Conservation (phyloP, 768 basidiomycete species). For the Russula abietina region DNA sequence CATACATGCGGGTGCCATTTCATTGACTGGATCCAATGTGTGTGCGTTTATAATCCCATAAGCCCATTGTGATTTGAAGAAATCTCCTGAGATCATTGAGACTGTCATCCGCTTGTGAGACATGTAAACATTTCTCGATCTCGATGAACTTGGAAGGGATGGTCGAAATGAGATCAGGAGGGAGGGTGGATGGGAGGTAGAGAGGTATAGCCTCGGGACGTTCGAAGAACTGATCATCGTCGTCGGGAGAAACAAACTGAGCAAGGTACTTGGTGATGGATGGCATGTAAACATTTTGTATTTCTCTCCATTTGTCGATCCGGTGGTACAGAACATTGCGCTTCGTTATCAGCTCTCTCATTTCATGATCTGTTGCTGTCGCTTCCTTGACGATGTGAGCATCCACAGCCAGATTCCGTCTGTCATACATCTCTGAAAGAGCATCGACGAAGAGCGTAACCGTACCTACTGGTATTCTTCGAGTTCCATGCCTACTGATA, state of each 20-base stretch:
- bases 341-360: not conserved
- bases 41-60: not conserved
- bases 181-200: not conserved
- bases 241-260: not conserved
- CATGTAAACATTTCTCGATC: not conserved
- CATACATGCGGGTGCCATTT: not conserved
- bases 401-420: not conserved
- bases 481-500: not conserved
- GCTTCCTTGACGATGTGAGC: not conserved
- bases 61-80: not conserved
- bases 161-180: not conserved
- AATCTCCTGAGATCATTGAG: not conserved
- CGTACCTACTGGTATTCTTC: not conserved
- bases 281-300: not conserved
- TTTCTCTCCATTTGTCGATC: slow-evolving; percentile 2
- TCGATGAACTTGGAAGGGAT: not conserved
- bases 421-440: not conserved
- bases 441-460: not conserved
- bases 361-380: not conserved
- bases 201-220: not conserved
- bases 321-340: not conserved
- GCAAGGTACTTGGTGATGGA: not conserved
- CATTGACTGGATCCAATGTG: not conserved
- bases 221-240: not conserved
- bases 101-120: not conserved